Percentiles rank a stretch among this genome's conserved stretches.
These are phyloP conservation scores for Athelia psychrophila DNA, from an alignment of 1,284 basidiomycete genomes.

Conservation along the genomic window DNA sequence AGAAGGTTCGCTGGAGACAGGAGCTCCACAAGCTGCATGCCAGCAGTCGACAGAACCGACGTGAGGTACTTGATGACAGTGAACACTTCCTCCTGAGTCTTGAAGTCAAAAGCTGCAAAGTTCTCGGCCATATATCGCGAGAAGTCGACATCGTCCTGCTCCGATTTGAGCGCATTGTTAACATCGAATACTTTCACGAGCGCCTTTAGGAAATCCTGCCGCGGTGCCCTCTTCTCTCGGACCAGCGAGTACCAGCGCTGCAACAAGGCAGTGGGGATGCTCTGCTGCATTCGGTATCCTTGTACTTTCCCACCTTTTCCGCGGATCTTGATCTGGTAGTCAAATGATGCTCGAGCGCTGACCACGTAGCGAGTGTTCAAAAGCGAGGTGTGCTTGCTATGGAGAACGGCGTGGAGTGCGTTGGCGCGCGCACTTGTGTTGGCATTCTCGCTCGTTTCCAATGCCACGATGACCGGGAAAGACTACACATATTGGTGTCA, in stretches of 20 bases:
- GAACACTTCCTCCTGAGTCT: slow-evolving; percentile 90
- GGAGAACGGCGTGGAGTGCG: slow-evolving; percentile 78
- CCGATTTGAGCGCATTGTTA: slow-evolving; percentile 40
- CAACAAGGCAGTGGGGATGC: slow-evolving; percentile 70
- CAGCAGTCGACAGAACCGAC: slow-evolving; percentile 78
- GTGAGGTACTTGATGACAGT: slow-evolving; percentile 83
- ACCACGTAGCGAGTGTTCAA: slow-evolving; percentile 84
- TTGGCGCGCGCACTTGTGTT: slow-evolving; percentile 73
- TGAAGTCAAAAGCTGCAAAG: slow-evolving; percentile 89
- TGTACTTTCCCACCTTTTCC: slow-evolving; percentile 43
- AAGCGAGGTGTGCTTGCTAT: slow-evolving; percentile 87
- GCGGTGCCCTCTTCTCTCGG: slow-evolving; percentile 81
- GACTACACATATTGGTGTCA: slow-evolving; percentile 51
- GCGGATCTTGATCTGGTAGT: slow-evolving; percentile 72
- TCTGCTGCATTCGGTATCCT: slow-evolving; percentile 62
- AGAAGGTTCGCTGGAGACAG: slow-evolving; percentile 68
- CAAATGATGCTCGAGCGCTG: slow-evolving; percentile 77
- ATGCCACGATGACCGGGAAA: slow-evolving; percentile 88
- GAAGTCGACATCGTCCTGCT: slow-evolving; percentile 78
- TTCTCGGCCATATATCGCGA: slow-evolving; percentile 94
- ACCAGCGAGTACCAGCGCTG: slow-evolving; percentile 91
- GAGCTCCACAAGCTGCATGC: slow-evolving; percentile 74
- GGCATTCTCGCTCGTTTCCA: slow-evolving; percentile 79
- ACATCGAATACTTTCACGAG: slow-evolving; percentile 81
- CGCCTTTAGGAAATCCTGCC: slow-evolving; percentile 86